Evolutionary conservation across 306 rosid species (phyloP), one percentile per base, ranked within the genome.

Genomic region (Quercus aquifolioides): DNA sequence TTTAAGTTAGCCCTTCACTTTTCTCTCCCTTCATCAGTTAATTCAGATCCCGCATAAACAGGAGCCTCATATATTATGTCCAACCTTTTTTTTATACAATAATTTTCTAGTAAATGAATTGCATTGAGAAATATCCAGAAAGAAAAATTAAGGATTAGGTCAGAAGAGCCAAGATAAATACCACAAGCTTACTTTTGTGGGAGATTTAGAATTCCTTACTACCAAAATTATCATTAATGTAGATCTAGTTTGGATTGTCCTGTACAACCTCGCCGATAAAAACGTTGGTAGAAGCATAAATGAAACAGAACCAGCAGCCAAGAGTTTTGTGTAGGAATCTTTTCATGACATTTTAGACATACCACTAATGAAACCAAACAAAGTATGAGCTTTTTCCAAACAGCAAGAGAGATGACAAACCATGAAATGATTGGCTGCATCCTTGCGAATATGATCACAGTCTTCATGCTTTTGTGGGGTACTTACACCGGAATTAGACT

Each of bases 401-500:
- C 71, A 80, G 79, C 23, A 46, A 77, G 67, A 57, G 72, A 76
- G 77, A 28, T 26, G 75, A 76, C 67, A 30, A 58, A 63, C 10
- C 21, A 73, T 52, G 15, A 33, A 49, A 67, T 73, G 7, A 18
- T 79, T 1, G n/a, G 72, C 75, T 59, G 60, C 9, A 76, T 59
- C 25, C 55, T 76, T 1, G 81, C 69, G 72, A 82, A 76, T 62
- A 6, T 43, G 75, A 31, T 77, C 69, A 80, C 83, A 82, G 82
- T 85, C 81, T 2, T 64, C 56, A 28, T 68, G 78, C 74, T 81
- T 14, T 59, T 41, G 69, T 79, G 85, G 79, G 85, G 57, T 6
- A 76, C 68, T 69, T 76, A 60, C 59, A 80, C 78, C 0, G 78
- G 81, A 26, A 60, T 68, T 62, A 74, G 75, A 83, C 79, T 87